phyloP scores from a whole-genome alignment of 2,329 filamentous ascomycete genomes.

The Claviceps pusilla region DNA sequence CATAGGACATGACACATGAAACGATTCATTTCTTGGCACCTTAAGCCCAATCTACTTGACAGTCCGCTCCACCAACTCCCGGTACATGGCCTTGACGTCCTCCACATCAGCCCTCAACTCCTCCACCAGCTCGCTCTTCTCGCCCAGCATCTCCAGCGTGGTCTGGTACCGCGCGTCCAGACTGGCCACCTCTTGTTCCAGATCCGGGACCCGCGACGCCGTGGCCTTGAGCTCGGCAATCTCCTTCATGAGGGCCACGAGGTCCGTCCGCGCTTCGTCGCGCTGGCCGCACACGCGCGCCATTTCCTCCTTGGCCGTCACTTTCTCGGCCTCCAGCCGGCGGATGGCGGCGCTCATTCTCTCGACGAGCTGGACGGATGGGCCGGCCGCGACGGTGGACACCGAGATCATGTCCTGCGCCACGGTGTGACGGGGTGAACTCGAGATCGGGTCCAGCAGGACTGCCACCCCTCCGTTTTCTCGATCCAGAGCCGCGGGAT shows the following conservation, averaged over 20 bases:
- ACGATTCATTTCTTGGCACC: too few relatives aligned
- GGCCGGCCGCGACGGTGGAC: conserved; percentile 78
- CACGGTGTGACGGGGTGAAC: conserved; percentile 52
- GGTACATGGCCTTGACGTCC: conserved; percentile 93
- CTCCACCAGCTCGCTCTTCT: conserved; percentile 91
- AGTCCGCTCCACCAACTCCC: conserved; percentile 76
- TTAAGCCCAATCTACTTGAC: conserved; percentile 37
- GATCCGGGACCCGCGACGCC: conserved; percentile 41
- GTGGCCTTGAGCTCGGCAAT: conserved; percentile 53
- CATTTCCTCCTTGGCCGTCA: conserved; percentile 76
- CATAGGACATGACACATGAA: too few relatives aligned
- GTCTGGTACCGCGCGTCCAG: conserved; percentile 73
- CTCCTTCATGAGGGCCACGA: conserved; percentile 82
- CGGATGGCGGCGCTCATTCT: conserved; percentile 89
- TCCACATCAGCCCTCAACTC: conserved; percentile 78
- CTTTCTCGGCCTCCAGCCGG: conserved; percentile 80
- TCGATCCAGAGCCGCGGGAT: conserved; percentile 24
- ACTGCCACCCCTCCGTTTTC: conserved; percentile 27
- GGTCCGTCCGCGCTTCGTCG: conserved; percentile 81
- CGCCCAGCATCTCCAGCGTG: conserved; percentile 83
- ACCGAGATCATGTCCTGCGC: conserved; percentile 77
- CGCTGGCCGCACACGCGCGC: conserved; percentile 66
- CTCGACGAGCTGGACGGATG: conserved; percentile 88
- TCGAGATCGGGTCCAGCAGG: conserved; percentile 26
- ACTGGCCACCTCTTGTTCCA: conserved; percentile 54